Evolutionary conservation across 495 filamentous ascomycete species (phyloP), one percentile per base, ranked within the genome.

Genomic region (Penicillium tannophilum): DNA sequence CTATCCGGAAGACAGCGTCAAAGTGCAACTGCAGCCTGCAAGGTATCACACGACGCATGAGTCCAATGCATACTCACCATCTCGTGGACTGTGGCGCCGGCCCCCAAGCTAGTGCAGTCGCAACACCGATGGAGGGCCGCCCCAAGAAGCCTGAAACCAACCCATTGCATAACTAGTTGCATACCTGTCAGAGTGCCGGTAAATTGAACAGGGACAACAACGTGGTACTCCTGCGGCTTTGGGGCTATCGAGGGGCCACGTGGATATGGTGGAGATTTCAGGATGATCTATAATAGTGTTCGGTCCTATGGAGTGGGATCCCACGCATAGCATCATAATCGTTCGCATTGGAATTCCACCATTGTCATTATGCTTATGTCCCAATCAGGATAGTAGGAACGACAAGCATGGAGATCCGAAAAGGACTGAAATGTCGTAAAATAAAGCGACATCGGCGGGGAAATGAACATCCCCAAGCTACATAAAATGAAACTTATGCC

Each of bases 1-100:
- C 46, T 31, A 49, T 49, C 46, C 46, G 46, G 46, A 28, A n/a
- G 26, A n/a, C 24, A 49, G 16, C 46, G 46, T 49, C 16, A 14
- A 17, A 14, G 16, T 49, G 46, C 46, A 49, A 12, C 11, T 47
- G 26, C 46, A 31, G n/a, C 5, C 23, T 49, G 46, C 46, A 30
- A 30, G 46, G 16, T 31, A 49, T 49, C 46, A 49, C 6, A 28
- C 11, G 24, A 49, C 46, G 16, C 46, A 49, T 17, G 6, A 3
- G 19, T 28, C 26, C 46, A 49, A 4, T 31, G 26, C 24, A 31
- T 31, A 33, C 12, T n/a, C 39, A 41, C 39, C 4, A 8, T 41
- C 14, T 17, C 14, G 39, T 41, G 17, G 39, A 41, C 14, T 16
- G 16, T 41, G 39, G 4, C 46, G 46, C 26, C 46, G 46, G 46